Conservation (phyloP, 805 yeast species). For the Candida nonsorbophila region DNA sequence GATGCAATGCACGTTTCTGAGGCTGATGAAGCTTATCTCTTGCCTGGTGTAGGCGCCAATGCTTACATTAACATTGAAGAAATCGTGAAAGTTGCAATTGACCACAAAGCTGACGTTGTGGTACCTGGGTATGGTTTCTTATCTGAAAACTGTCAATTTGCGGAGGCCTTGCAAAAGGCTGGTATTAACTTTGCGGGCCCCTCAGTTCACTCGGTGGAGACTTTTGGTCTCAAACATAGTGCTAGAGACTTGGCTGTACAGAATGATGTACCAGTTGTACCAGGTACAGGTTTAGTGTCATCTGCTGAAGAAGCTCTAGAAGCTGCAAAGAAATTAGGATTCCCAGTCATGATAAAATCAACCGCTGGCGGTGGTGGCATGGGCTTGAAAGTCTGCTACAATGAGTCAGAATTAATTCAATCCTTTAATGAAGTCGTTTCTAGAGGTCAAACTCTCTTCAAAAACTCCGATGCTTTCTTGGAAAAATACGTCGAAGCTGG, state of each 20-base stretch:
- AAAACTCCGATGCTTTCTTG: constrained; percentile 93
- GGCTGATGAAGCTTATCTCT: constrained; percentile 80
- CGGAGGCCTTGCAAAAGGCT: constrained; percentile 75
- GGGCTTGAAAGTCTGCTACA: constrained; percentile 89
- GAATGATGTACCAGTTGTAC: constrained; percentile 92
- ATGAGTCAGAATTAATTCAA: constrained; percentile 67
- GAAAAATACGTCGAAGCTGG: constrained; percentile 93
- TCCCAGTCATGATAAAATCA: constrained; percentile 92
- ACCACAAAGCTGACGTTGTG: constrained; percentile 80
- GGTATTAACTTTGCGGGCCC: constrained; percentile 94
- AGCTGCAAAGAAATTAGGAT: constrained; percentile 68
- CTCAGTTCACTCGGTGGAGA: constrained; percentile 86
- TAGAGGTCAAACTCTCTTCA: constrained; percentile 88
- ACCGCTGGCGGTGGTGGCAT: constrained; percentile 99
- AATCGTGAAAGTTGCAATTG: constrained; percentile 77
- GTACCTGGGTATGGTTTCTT: constrained; percentile 97
- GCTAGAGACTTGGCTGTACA: constrained; percentile 87
- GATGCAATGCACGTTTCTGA: constrained; percentile 79
- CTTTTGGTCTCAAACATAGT: constrained; percentile 89
- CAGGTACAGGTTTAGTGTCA: constrained; percentile 83
- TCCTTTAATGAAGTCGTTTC: constrained; percentile 88
- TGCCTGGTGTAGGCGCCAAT: constrained; percentile 83
- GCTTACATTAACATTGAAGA: constrained; percentile 84
- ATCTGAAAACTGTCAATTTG: constrained; percentile 93
- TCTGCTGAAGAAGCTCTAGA: constrained; percentile 66